Evolutionary conservation across 768 basidiomycete genomes (phyloP).

Genomic region (Arthromyces matolae): DNA sequence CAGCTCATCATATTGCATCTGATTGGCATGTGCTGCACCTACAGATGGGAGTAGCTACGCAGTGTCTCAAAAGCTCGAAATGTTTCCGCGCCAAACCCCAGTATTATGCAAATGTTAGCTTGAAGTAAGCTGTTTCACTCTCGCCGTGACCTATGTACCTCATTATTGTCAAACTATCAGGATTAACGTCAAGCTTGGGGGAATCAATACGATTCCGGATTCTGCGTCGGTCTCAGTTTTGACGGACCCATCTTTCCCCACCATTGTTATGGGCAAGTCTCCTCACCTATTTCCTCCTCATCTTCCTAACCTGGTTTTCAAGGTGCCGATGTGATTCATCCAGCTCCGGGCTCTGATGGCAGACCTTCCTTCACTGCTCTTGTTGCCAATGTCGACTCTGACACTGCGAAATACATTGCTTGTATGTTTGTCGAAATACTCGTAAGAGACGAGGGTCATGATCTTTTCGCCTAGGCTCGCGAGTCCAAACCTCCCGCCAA

Average conservation of each 20-base stretch:
- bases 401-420: slow-evolving; percentile 67
- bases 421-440: slow-evolving; percentile 18
- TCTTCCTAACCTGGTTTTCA: slow-evolving; percentile 3
- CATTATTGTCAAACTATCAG: slow-evolving; percentile 30
- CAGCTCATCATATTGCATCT: too few species aligned
- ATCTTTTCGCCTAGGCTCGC: slow-evolving; percentile 41
- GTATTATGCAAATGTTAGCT: slow-evolving; percentile 76
- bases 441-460: not conserved
- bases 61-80: slow-evolving; percentile 68
- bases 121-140: slow-evolving; percentile 56
- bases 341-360: slow-evolving; percentile 73
- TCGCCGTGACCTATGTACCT: not conserved
- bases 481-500: slow-evolving; percentile 63
- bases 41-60: slow-evolving; percentile 73
- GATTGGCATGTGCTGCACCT: too few species aligned
- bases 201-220: slow-evolving; percentile 77
- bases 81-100: slow-evolving; percentile 67
- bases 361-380: slow-evolving; percentile 79
- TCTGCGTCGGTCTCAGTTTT: slow-evolving; percentile 60
- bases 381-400: slow-evolving; percentile 76
- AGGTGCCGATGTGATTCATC: slow-evolving; percentile 85
- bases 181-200: slow-evolving; percentile 81
- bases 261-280: slow-evolving; percentile 68
- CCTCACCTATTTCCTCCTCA: not conserved
- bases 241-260: slow-evolving; percentile 68